Evolutionary conservation across 2,329 filamentous ascomycete genomes (phyloP).

Genomic region (Ophiocordyceps camponoti-leonardi): DNA sequence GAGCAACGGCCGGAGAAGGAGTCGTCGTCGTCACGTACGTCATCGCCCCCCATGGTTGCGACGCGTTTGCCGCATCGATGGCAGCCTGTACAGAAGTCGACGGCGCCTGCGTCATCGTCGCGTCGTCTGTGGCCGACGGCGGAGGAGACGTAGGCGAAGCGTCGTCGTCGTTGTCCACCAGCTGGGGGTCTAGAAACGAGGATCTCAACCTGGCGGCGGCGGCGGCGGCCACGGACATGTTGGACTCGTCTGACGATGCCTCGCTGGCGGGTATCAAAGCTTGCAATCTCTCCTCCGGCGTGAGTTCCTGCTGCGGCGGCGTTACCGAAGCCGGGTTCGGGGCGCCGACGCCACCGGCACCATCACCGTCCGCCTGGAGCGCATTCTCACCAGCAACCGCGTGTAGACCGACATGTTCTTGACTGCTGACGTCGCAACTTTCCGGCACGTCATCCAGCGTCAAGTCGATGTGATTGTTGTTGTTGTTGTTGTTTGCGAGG

Average conservation of each 20-base stretch:
- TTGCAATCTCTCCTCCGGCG: conserved; percentile 32
- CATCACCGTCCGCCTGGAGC: not conserved
- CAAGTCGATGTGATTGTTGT: conserved; percentile 42
- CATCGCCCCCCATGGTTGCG: conserved; percentile 36
- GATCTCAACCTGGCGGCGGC: conserved; percentile 35
- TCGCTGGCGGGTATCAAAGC: conserved; percentile 22
- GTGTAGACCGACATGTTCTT: conserved; percentile 7
- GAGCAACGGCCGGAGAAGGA: conserved; percentile 13
- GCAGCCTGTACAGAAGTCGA: not conserved
- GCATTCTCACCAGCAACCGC: not conserved
- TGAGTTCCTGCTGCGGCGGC: conserved; percentile 16
- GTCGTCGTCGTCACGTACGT: conserved; percentile 25
- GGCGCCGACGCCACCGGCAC: conserved; percentile 7
- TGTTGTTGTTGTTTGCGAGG: conserved; percentile 6
- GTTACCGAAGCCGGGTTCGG: too few relatives aligned
- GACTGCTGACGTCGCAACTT: conserved; percentile 23
- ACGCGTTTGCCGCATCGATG: conserved; percentile 4
- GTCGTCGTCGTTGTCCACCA: conserved; percentile 16
- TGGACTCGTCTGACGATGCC: conserved; percentile 25
- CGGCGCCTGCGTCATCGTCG: not conserved
- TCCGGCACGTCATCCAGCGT: conserved; percentile 37
- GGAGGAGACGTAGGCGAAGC: conserved; percentile 13
- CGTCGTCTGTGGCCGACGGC: conserved; percentile 7
- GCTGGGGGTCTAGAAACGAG: conserved; percentile 35
- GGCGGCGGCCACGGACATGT: conserved; percentile 37